phyloP scores from a whole-genome alignment of 257 asterid genomes.

The Nicotiana attenuata region DNA sequence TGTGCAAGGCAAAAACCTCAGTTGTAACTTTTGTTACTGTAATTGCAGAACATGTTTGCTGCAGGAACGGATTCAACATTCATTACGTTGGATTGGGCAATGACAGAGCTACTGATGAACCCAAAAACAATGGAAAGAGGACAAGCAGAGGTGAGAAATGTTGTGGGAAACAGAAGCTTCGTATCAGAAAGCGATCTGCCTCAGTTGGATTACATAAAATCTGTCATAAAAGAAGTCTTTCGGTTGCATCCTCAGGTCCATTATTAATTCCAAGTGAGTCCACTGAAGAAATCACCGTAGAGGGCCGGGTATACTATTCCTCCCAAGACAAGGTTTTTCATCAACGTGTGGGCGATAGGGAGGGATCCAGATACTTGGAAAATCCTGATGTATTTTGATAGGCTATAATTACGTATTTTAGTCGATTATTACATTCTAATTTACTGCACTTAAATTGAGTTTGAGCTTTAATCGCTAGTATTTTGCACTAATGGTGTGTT shows the following conservation, averaged over 20 bases:
- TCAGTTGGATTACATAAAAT: constrained; percentile 38
- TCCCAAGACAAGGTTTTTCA: constrained; percentile 35
- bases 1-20: background rate
- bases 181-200: constrained; percentile 42
- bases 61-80: constrained; percentile 44
- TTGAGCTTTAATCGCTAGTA: too few species aligned
- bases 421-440: too few species aligned
- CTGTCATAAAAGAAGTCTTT: constrained; percentile 44
- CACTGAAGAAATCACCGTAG: constrained; percentile 29
- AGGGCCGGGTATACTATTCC: constrained; percentile 36
- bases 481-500: too few species aligned
- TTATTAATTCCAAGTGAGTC: constrained; percentile 52
- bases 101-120: constrained; percentile 51
- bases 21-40: background rate
- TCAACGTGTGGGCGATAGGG: constrained; percentile 60
- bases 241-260: constrained; percentile 52
- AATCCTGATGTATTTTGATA: constrained; percentile 35
- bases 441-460: too few species aligned
- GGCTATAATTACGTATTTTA: too few species aligned
- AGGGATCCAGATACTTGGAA: constrained; percentile 42
- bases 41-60: too few species aligned
- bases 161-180: constrained; percentile 26
- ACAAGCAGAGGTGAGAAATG: constrained; percentile 41
- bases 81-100: constrained; percentile 50
- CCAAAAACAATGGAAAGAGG: constrained; percentile 34